A percentile compares a stretch with the other conserved stretches of the same genome.
phyloP scores from a whole-genome alignment of 352 stramenopile species.

The Vaucheria bursata region DNA sequence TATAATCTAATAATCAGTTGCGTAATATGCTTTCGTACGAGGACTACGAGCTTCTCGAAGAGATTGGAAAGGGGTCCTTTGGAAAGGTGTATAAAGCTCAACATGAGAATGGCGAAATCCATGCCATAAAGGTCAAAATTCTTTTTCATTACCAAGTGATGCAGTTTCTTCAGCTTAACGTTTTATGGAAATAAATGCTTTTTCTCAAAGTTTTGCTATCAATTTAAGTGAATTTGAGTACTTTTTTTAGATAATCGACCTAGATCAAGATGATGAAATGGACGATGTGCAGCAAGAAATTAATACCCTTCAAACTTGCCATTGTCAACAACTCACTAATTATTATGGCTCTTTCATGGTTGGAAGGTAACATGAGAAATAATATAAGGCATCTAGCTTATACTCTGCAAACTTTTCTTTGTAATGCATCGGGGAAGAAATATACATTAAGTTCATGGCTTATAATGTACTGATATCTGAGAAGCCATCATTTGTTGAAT shows the following conservation, averaged over 20 bases:
- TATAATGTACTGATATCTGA: too few relatives aligned
- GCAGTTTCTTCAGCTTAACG: too few relatives aligned
- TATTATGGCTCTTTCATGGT: slow-evolving; percentile 61
- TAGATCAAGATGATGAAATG: slow-evolving; percentile 62
- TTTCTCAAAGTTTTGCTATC: not conserved
- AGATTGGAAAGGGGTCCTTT: slow-evolving; percentile 43
- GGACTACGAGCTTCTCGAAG: slow-evolving; percentile 40
- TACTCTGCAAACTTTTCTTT: too few relatives aligned
- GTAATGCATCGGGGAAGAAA: too few relatives aligned
- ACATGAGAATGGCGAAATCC: slow-evolving; percentile 24
- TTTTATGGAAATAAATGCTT: too few relatives aligned
- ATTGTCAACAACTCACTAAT: slow-evolving; percentile 67
- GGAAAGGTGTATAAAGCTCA: slow-evolving; percentile 36
- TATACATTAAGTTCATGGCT: too few relatives aligned
- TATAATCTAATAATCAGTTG: too few relatives aligned
- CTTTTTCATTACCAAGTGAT: too few relatives aligned
- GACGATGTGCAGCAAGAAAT: slow-evolving; percentile 71
- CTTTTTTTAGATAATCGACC: slow-evolving; percentile 71
- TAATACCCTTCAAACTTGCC: slow-evolving; percentile 64
- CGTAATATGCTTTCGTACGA: too few relatives aligned
- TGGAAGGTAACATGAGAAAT: slow-evolving; percentile 41
- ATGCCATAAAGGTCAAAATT: slow-evolving; percentile 35
- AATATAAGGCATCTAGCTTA: too few relatives aligned
- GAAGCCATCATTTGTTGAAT: too few relatives aligned
- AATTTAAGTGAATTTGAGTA: slow-evolving; percentile 58